Base-by-base conservation (phyloP, 352 stramenopile genomes). In the Globisporangium uncinulatum region DNA sequence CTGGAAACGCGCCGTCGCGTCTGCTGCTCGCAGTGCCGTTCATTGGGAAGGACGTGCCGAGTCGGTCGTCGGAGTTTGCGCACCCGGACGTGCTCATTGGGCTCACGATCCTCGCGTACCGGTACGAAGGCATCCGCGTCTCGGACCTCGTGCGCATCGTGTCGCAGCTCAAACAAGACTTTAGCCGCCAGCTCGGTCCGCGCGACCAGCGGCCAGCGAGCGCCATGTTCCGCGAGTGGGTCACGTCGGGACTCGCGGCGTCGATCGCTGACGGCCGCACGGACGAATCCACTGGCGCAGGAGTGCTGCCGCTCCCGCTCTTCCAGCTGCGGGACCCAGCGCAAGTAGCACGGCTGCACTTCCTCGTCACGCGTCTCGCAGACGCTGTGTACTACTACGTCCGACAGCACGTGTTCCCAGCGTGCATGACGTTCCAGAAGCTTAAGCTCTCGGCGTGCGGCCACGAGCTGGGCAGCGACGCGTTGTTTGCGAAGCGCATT, bases 1-100 rank as follows among this genome's bases (percentile, higher is more conserved):
- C 64, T 62, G 61, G 87, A 2, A 97, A 98, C 61, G 96, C 98
- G 45, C 96, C 97, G n/a, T 97, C 97, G 45, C 91, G 98, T 39
- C 68, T 97, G 39, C 73, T 99, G 50, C 72, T 99, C 39, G 97
- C 98, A 0, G 94, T 99, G 5, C 98, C 98, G 31, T 99, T 99
- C 65, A 95, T 99, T 34, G 98, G 96, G 24, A 99, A 99, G 69
- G 97, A 99, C 73, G 97, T 99, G 14, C 98, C 98, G 5, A 98
- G 91, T 61, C 82, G 96, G 34, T 98, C 97, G 19, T 99, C 94
- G 31, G 97, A 99, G 70, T 99, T 99, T 64, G 97, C 96, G 8
- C 97, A 99, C 56, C 97, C 98, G 7, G 98, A 99, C 62, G 95
- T 98, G 6, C 65, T 98, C 20, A 97, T 97, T 52, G 90, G 90